Percentiles rank a stretch among this genome's conserved stretches.
Evolutionary conservation across 148 eudicot species (phyloP).

Genomic region (Vaccinium vitisidaea): DNA sequence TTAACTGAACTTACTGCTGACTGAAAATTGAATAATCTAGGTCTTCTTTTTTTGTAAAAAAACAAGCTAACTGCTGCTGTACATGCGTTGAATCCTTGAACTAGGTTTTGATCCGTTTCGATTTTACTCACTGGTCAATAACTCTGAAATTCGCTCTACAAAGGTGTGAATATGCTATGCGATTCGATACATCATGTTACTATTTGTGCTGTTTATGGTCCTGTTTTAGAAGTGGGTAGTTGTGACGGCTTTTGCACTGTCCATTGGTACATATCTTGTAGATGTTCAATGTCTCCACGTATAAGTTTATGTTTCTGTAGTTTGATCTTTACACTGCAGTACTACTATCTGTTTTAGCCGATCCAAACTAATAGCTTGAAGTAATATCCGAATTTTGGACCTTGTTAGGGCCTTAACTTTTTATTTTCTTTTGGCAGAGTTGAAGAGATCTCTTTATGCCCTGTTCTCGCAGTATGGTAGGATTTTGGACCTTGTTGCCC

Average conservation of each 20-base stretch:
- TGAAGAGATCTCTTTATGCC: constrained; percentile 94
- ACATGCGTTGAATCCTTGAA: not conserved
- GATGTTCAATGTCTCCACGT: not conserved
- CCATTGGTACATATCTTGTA: not conserved
- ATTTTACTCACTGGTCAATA: not conserved
- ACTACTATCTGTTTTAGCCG: not conserved
- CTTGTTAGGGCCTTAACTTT: not conserved
- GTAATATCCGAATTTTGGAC: not conserved
- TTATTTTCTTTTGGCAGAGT: constrained; percentile 52
- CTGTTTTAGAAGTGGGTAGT: not conserved
- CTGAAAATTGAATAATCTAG: not conserved
- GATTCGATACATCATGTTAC: not conserved
- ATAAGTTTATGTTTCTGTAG: not conserved
- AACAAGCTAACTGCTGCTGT: not conserved
- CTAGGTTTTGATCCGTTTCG: not conserved
- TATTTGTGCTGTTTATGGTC: not conserved
- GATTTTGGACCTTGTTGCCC: constrained; percentile 80
- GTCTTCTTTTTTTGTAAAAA: not conserved
- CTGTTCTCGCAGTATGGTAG: constrained; percentile 98
- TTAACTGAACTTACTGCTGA: not conserved
- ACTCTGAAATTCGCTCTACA: not conserved
- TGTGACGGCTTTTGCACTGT: not conserved
- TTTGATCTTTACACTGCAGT: not conserved
- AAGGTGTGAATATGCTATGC: not conserved
- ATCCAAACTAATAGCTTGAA: not conserved